Base-by-base conservation (phyloP, 768 basidiomycete genomes). In the Hydnomerulius pinastri region DNA sequence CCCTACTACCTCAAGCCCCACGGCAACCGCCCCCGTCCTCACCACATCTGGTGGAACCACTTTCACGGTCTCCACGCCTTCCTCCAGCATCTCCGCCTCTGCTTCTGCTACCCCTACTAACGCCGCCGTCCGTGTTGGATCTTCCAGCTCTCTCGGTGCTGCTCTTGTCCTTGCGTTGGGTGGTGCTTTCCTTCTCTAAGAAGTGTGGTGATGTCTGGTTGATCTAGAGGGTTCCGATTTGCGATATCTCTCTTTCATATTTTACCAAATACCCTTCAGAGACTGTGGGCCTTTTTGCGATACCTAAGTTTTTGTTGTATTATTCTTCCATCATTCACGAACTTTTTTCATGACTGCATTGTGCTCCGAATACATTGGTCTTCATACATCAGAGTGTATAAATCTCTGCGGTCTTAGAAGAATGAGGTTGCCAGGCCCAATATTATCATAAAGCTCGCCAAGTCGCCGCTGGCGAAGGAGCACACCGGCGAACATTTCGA, bases 41-140 rank as follows among this genome's bases (percentile, higher is more conserved):
- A 70, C 77, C 0, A 70, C 76, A 9, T 77, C 74, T 17, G 38
- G 37, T 13, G 62, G 76, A 40, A 67, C 73, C 37, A 65, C 60
- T 3, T 55, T 68, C 13, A 63, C 64, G 4, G 12, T 20, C 11
- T 18, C 30, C 3, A 25, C 39, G 2, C 35, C 30, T 3, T 32
- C 43, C 7, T 23, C 46, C 5, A 48, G 10, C 7, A 20, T 35
- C 2, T 29, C 58, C 4, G 7, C 39, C 2, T 29, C 58, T 4
- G 7, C 60, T 1, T 54, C 67, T 15, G 9, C 65, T 2, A 59
- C 59, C 9, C 27, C 52, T 1, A 38, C 50, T 30, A 55, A 20
- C 1, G 66, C 65, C 17, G 67, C 65, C 6, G 41, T 43, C 15
- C 63, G 65, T 9, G 20, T 55, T 3, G 65, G 54, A 5, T 50